Evolutionary conservation across 441 rosid genomes (phyloP).

Genomic region (Bocquillonia castaneifolia): DNA sequence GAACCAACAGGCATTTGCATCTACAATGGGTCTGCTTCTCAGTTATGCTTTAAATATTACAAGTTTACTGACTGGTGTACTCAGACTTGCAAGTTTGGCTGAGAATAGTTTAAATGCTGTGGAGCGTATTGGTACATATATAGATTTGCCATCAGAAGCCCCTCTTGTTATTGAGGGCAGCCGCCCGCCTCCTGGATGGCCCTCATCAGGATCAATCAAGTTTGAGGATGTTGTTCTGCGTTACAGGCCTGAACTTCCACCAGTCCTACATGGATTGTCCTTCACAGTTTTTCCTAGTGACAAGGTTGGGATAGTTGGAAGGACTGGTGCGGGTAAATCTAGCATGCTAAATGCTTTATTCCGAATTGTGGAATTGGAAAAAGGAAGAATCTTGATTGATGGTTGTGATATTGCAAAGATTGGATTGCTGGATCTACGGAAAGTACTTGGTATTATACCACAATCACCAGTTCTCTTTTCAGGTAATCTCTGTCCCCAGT

Average conservation of each 20-base stretch:
- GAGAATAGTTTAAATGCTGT: constrained; percentile 93
- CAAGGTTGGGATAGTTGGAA: constrained; percentile 91
- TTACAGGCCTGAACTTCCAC: constrained; percentile 90
- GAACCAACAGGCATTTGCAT: constrained; percentile 65
- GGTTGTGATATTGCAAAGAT: constrained; percentile 56
- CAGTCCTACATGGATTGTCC: constrained; percentile 77
- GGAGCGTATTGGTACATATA: constrained; percentile 80
- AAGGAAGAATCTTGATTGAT: constrained; percentile 72
- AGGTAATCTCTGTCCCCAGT: constrained; percentile 33
- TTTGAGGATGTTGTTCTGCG: constrained; percentile 80
- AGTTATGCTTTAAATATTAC: constrained; percentile 84
- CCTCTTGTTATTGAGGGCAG: constrained; percentile 46
- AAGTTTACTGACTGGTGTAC: constrained; percentile 60
- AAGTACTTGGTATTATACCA: constrained; percentile 77
- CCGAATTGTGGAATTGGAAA: constrained; percentile 83
- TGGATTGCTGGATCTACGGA: constrained; percentile 76
- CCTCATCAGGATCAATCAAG: constrained; percentile 63
- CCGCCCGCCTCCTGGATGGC: constrained; percentile 79
- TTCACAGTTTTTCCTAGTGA: constrained; percentile 64
- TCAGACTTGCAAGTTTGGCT: constrained; percentile 83
- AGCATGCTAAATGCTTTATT: constrained; percentile 90
- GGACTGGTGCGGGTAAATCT: constrained; percentile 98
- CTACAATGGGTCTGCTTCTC: constrained; percentile 94
- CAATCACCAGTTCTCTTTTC: constrained; percentile 98
- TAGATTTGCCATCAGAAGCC: constrained; percentile 88